Evolutionary conservation across 768 basidiomycete species (phyloP), one percentile per base, ranked within the genome.

Genomic region (Suillus alpinus): DNA sequence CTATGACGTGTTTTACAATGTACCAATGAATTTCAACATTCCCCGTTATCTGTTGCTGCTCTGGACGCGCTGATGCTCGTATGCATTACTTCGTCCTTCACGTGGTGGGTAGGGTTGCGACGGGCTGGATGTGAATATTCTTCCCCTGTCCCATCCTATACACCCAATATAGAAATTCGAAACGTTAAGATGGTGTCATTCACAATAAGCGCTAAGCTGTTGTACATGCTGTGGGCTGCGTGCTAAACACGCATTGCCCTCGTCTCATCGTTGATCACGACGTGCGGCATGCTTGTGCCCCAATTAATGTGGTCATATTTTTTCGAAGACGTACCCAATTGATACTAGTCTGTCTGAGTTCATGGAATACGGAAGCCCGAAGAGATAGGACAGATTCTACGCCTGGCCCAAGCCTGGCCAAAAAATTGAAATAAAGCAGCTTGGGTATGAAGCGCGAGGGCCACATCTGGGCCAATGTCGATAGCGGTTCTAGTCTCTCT

Each of bases 341-440:
- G 57, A 55, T 63, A 47, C 55, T 44, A 57, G 47, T 60, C 52
- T 53, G 56, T 62, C 63, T 57, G 60, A 62, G 55, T 59, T 63
- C 59, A 78, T 77, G 81, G 79, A 72, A 76, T 75, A 62, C 76
- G 76, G 70, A 91, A 86, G 79, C 88, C 90, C 66, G 90, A 92
- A 81, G 89, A 92, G 80, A 93, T 93, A 67, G 88, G 86, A 86
- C 73, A 86, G 86, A 72, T 85, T 90, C 74, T 92, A 90, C 77
- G 84, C 86, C 23, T 26, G 46, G 14, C 23, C 46, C 6, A 43
- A 43, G n/a, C 41, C n/a, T 20, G n/a, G 41, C 41, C n/a, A 16
- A n/a, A 36, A 10, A 36, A 36, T 8, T 36, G 34, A 36, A n/a
- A 41, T 41, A n/a, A 41, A n/a, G 4, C 4, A n/a, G n/a, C 41